Evolutionary conservation across 805 yeast species (phyloP).

Genomic region (Pichia scutulata): DNA sequence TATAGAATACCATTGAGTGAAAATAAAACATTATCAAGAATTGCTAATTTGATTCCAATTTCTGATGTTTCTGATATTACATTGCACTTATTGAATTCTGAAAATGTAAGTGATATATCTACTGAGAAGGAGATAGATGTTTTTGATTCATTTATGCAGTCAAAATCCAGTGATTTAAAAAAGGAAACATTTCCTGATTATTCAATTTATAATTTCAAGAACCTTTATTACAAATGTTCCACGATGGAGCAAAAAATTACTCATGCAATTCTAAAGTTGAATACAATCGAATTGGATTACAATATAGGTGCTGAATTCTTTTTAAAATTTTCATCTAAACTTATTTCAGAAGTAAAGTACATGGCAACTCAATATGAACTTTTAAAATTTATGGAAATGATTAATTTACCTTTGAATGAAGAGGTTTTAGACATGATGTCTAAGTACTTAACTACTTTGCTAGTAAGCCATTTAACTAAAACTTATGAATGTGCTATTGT

Average conservation of each 20-base stretch:
- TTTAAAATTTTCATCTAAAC: slow-evolving; percentile 7
- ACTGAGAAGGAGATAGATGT: slow-evolving; percentile 5
- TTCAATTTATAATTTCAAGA: slow-evolving; percentile 5
- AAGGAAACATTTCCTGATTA: slow-evolving; percentile 2
- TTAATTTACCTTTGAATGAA: not conserved
- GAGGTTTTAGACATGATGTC: slow-evolving; percentile 10
- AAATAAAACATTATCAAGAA: not conserved
- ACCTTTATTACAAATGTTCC: not conserved
- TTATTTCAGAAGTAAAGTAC: slow-evolving; percentile 9
- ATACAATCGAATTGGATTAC: not conserved
- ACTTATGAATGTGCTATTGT: slow-evolving; percentile 33
- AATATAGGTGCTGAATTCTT: slow-evolving; percentile 5
- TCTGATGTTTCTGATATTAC: not conserved
- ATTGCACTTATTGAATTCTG: slow-evolving; percentile 1
- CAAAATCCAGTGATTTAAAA: not conserved
- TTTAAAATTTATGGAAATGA: slow-evolving; percentile 5
- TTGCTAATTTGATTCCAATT: not conserved
- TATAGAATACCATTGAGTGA: not conserved
- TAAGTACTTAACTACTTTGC: slow-evolving; percentile 9
- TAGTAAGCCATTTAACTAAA: slow-evolving; percentile 23
- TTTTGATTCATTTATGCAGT: slow-evolving; percentile 13
- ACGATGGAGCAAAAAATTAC: slow-evolving; percentile 15
- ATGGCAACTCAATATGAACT: slow-evolving; percentile 14
- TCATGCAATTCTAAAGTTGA: slow-evolving; percentile 5
- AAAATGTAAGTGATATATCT: not conserved